Conservation (phyloP, 768 basidiomycete species). For the Dentipellis sp. region DNA sequence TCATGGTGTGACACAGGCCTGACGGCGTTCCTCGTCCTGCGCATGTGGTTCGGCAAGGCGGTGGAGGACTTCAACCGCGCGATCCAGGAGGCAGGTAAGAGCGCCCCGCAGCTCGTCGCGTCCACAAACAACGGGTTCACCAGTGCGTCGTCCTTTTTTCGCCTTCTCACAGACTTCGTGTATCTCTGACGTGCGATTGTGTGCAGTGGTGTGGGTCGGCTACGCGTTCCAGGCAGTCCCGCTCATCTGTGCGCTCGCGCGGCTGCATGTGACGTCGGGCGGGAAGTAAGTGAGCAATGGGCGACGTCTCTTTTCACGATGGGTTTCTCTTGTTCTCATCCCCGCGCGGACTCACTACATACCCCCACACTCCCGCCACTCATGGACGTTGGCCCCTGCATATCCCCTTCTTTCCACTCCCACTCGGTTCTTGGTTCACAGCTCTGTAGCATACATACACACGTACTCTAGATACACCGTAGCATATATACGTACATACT, state of each 20-base stretch:
- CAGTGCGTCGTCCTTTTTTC: slow-evolving; percentile 36
- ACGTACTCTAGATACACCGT: not conserved
- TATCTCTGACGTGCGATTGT: not conserved
- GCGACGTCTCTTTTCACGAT: not conserved
- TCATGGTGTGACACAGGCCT: slow-evolving; percentile 29
- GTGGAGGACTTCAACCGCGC: slow-evolving; percentile 67
- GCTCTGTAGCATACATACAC: slow-evolving; percentile 5
- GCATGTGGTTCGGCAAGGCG: slow-evolving; percentile 78
- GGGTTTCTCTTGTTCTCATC: not conserved
- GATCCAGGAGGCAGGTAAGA: slow-evolving; percentile 40
- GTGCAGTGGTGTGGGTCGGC: slow-evolving; percentile 68
- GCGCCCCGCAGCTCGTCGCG: slow-evolving; percentile 54
- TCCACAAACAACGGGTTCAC: slow-evolving; percentile 63
- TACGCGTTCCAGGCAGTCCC: slow-evolving; percentile 70
- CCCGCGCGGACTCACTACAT: too few species aligned
- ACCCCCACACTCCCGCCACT: not conserved
- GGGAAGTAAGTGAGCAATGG: slow-evolving; percentile 23
- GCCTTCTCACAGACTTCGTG: not conserved
- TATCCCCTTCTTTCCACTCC: not conserved
- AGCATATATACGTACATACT: too few species aligned
- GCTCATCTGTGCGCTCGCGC: slow-evolving; percentile 57
- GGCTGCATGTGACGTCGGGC: slow-evolving; percentile 49
- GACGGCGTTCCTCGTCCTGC: slow-evolving; percentile 58
- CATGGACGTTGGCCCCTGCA: not conserved
- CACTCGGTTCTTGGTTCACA: not conserved